Evolutionary conservation across 78 protist genomes (phyloP), one percentile per base, ranked within the genome.

Genomic region (Dictyostelium intermedium): DNA sequence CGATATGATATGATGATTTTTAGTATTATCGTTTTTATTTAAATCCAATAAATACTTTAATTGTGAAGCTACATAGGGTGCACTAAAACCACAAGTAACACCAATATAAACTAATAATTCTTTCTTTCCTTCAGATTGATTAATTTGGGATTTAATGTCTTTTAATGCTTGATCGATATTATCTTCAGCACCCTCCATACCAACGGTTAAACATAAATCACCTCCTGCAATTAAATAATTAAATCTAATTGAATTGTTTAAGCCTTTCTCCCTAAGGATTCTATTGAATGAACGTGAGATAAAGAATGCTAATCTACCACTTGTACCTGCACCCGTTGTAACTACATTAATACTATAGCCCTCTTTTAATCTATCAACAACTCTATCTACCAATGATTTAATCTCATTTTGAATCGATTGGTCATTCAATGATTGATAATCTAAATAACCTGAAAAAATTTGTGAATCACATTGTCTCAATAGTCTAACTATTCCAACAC

Each of bases 81-180:
- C 99, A 25, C 96, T 87, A 10, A 98, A 53, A 18, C 99, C 99
- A 77, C 99, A 98, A 2, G 98, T 97, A 13, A 98, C 97, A 83
- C 99, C 99, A 76, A 98, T 61, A 10, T 89, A 97, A 5, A 76
- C 81, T 10, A 77, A 16, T 30, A 32, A 10, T 7, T 77, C 60
- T 14, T 70, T 23, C 1, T 37, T 25, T 4, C 37, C 35, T 8
- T 41, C 43, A 2, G 74, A 6, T 2, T 41, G n/a, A 23, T 32
- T 25, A 4, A 66, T 47, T 32, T 91, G 61, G 6, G 70, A 35
- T 32, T 93, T n/a, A 35, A 97, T 37, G 32, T 95, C 97, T 6
- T 3, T n/a, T 4, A 25, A n/a, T 5, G 96, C 97, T 13, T 43
- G 91, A 8, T 1, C 34, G 18, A 93, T 80, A 34, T 70, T 50